Conservation (phyloP, 495 filamentous ascomycete species). For the Trichoderma erinaceum region DNA sequence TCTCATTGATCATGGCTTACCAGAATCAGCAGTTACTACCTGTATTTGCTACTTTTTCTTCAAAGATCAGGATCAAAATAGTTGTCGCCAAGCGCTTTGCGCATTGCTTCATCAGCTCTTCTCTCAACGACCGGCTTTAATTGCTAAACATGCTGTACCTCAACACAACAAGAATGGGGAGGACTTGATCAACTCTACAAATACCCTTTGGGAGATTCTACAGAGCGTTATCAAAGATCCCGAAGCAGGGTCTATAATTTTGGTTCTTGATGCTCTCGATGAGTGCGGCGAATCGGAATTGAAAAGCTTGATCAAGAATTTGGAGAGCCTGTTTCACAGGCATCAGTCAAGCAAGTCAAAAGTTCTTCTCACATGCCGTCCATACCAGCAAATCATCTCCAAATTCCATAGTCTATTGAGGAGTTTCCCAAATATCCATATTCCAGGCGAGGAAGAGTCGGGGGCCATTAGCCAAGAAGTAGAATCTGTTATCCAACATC, state of each 20-base stretch:
- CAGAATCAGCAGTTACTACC: not conserved
- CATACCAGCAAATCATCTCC: too few species aligned
- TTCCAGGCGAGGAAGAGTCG: too few species aligned
- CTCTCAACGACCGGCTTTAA: slow-evolving; percentile 17
- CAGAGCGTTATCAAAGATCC: slow-evolving; percentile 26
- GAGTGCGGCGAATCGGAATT: not conserved
- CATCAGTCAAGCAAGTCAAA: not conserved
- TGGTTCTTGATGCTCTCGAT: slow-evolving; percentile 35
- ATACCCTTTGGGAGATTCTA: slow-evolving; percentile 36
- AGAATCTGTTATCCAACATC: too few species aligned
- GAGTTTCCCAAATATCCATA: too few species aligned
- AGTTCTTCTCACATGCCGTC: slow-evolving; percentile 23
- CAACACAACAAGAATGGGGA: slow-evolving; percentile 2
- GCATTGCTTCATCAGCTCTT: slow-evolving; percentile 31
- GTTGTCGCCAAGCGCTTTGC: slow-evolving; percentile 24
- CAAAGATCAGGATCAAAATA: slow-evolving; percentile 25
- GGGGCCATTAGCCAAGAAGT: too few species aligned
- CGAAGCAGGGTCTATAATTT: slow-evolving; percentile 34
- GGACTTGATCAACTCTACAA: slow-evolving; percentile 14
- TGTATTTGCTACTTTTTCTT: slow-evolving; percentile 32
- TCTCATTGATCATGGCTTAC: slow-evolving; percentile 27
- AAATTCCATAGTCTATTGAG: too few species aligned
- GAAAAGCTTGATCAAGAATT: not conserved
- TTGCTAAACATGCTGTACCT: slow-evolving; percentile 14
- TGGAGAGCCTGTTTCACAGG: not conserved